Percentiles rank a stretch among this genome's conserved stretches.
Evolutionary conservation across 352 stramenopile species (phyloP).

Genomic region (Phytophthora pluvialis): DNA sequence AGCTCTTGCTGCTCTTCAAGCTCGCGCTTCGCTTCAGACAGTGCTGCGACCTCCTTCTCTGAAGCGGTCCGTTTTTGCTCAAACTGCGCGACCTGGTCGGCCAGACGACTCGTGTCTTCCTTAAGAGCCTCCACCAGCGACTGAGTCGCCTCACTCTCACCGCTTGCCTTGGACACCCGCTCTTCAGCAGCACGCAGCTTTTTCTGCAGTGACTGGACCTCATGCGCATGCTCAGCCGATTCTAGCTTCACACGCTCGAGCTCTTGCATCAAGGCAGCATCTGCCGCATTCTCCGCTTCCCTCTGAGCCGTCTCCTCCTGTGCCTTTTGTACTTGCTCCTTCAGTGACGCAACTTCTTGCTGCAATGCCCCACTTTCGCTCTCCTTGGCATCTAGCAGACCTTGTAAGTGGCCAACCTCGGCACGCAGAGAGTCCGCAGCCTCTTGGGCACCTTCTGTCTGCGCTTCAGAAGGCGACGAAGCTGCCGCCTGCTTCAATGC

Average conservation of each 20-base stretch:
- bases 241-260: slow-evolving; percentile 69
- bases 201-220: slow-evolving; percentile 52
- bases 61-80: slow-evolving; percentile 32
- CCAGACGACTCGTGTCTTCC: slow-evolving; percentile 40
- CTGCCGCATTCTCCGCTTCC: slow-evolving; percentile 11
- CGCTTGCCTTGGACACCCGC: slow-evolving; percentile 25
- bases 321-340: slow-evolving; percentile 25
- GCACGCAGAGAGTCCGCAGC: slow-evolving; percentile 22
- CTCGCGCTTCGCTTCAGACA: slow-evolving; percentile 31
- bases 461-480: slow-evolving; percentile 1
- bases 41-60: slow-evolving; percentile 33
- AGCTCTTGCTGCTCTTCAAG: slow-evolving; percentile 40
- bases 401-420: slow-evolving; percentile 28
- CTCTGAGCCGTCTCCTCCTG: slow-evolving; percentile 19
- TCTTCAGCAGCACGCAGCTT: slow-evolving; percentile 35
- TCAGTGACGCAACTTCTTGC: slow-evolving; percentile 35
- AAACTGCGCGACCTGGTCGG: slow-evolving; percentile 38
- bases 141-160: slow-evolving; percentile 25
- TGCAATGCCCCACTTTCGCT: slow-evolving; percentile 30
- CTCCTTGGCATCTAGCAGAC: slow-evolving; percentile 24
- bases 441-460: slow-evolving; percentile 15
- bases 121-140: slow-evolving; percentile 43
- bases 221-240: slow-evolving; percentile 53
- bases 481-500: slow-evolving; percentile 20
- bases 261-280: slow-evolving; percentile 55